phyloP scores from a whole-genome alignment of 108 stramenopile genomes.

The Asterionellopsis glacialis region DNA sequence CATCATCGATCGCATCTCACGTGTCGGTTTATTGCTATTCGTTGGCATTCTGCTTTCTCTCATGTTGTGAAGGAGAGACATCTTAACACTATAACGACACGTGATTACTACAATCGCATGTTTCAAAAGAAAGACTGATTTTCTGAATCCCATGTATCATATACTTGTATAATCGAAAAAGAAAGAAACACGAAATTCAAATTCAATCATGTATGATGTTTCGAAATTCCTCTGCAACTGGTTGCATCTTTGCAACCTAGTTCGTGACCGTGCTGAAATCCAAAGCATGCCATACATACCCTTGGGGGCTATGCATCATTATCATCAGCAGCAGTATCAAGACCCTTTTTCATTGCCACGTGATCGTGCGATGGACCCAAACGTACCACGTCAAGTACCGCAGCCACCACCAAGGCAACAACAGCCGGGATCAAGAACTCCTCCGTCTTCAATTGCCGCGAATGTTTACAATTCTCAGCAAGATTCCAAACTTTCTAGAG shows the following conservation, averaged over 20 bases:
- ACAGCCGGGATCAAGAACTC: conserved; percentile 4
- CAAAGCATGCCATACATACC: conserved; percentile 73
- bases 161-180: no score
- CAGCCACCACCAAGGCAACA: conserved; percentile 10
- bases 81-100: no score
- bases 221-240: conserved; percentile 80
- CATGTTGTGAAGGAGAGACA: no score
- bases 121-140: no score
- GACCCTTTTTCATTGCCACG: conserved; percentile 3
- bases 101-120: no score
- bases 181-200: no score
- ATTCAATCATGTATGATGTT: conserved; percentile 66
- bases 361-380: conserved; percentile 16
- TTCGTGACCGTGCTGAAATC: conserved; percentile 66
- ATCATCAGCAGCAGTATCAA: conserved; percentile 20
- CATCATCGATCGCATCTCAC: no score
- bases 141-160: no score
- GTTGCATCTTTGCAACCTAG: conserved; percentile 73
- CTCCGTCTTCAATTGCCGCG: no score
- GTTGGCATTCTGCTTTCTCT: no score
- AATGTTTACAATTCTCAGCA: no score
- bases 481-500: conserved; percentile 12
- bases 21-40: no score
- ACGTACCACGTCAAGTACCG: conserved; percentile 14
- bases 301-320: conserved; percentile 14